These are phyloP conservation scores for Beta corolliflora DNA, from an alignment of 179 eudicot genomes.

Conservation along the genomic window DNA sequence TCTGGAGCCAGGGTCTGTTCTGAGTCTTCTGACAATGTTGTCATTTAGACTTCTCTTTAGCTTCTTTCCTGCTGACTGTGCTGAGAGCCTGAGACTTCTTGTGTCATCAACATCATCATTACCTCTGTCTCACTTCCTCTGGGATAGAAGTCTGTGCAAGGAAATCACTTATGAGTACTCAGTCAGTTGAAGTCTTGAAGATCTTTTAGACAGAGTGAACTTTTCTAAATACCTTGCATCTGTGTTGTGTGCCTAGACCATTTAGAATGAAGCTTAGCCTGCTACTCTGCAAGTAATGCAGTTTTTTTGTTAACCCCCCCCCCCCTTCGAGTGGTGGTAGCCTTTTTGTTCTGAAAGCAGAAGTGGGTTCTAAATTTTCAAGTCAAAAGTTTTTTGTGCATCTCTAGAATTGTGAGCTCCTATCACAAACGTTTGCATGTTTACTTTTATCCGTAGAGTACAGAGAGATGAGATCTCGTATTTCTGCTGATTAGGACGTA, in stretches of 20 bases:
- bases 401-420: too few species aligned
- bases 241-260: background rate
- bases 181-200: background rate
- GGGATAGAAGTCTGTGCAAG: background rate
- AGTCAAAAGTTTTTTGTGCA: too few species aligned
- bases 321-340: too few species aligned
- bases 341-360: too few species aligned
- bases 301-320: too few species aligned
- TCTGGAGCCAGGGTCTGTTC: background rate
- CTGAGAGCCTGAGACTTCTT: background rate
- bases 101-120: background rate
- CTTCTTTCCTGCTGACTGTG: background rate
- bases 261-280: background rate
- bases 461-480: too few species aligned
- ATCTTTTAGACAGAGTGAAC: background rate
- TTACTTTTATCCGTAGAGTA: too few species aligned
- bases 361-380: too few species aligned
- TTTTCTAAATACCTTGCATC: too few species aligned
- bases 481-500: too few species aligned
- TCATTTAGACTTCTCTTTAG: background rate
- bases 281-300: background rate
- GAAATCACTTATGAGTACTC: background rate
- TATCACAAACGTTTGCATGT: too few species aligned
- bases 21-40: background rate
- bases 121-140: background rate